Percentiles rank a stretch among this genome's conserved stretches.
These are phyloP conservation scores for Globisporangium polare DNA, from an alignment of 352 stramenopile genomes.

Conservation along the genomic window DNA sequence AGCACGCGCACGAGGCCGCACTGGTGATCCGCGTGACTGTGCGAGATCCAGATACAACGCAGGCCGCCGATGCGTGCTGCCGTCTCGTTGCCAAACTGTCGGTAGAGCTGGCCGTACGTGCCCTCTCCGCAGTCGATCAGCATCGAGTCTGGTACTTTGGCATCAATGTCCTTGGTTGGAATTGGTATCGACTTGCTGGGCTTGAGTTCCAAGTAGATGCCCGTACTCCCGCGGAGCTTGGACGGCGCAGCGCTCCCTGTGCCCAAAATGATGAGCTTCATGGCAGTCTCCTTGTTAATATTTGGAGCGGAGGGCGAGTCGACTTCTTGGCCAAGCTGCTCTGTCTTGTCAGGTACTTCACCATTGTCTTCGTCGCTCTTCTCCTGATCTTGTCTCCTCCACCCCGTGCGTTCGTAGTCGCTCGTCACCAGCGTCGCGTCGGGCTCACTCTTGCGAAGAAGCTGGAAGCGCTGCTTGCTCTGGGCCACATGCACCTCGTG, in stretches of 20 bases:
- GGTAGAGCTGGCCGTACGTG: slow-evolving; percentile 89
- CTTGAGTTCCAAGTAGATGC: slow-evolving; percentile 85
- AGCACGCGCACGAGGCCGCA: slow-evolving; percentile 93
- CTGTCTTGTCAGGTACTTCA: background rate
- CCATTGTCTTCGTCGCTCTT: background rate
- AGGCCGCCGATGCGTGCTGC: slow-evolving; percentile 46
- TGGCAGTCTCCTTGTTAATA: background rate
- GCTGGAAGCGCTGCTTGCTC: slow-evolving; percentile 41
- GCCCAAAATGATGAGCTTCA: slow-evolving; percentile 88
- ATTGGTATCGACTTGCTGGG: slow-evolving; percentile 1
- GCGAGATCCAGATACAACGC: slow-evolving; percentile 94
- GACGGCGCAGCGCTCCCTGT: slow-evolving; percentile 95
- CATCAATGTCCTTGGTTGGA: background rate
- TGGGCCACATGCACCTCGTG: slow-evolving; percentile 39
- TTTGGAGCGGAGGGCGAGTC: background rate
- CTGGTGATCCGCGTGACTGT: slow-evolving; percentile 97
- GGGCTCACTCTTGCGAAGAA: slow-evolving; percentile 16
- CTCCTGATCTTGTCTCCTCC: slow-evolving; percentile 18
- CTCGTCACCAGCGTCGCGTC: slow-evolving; percentile 15
- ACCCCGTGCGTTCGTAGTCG: slow-evolving; percentile 43
- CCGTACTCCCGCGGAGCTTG: slow-evolving; percentile 95
- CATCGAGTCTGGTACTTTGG: slow-evolving; percentile 37
- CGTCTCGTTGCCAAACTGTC: slow-evolving; percentile 42
- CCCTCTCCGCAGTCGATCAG: slow-evolving; percentile 96
- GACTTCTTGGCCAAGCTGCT: background rate